Conservation (phyloP, 148 eudicot species). For the Amaranthus cruentus region DNA sequence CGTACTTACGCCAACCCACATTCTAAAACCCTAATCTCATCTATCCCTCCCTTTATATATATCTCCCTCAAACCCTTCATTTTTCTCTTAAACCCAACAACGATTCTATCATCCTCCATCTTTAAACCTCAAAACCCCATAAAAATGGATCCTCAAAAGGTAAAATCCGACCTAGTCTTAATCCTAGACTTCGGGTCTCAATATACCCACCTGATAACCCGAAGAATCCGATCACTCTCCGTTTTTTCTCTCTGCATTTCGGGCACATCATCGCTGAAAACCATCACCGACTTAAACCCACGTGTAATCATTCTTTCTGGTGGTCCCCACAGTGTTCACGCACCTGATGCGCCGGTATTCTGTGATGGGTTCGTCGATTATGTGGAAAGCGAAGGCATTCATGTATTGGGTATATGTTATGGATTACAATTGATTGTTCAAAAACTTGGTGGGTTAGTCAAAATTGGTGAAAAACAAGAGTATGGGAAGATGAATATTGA, state of each 20-base stretch:
- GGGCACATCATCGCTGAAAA: slow-evolving; percentile 76
- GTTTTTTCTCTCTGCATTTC: slow-evolving; percentile 87
- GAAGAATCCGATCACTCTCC: slow-evolving; percentile 69
- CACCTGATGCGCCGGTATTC: slow-evolving; percentile 64
- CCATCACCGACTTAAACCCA: slow-evolving; percentile 70
- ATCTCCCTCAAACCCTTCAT: neutral
- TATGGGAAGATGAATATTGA: slow-evolving; percentile 95
- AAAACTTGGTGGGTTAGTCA: slow-evolving; percentile 67
- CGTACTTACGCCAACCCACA: slow-evolving; percentile 19
- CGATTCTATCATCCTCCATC: neutral
- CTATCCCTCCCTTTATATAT: neutral
- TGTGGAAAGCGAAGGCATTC: slow-evolving; percentile 51
- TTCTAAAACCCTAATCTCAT: slow-evolving; percentile 29
- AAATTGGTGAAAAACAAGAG: slow-evolving; percentile 76
- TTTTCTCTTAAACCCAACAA: slow-evolving; percentile 3
- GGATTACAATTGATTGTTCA: slow-evolving; percentile 84
- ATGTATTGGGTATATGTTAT: slow-evolving; percentile 81
- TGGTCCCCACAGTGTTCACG: slow-evolving; percentile 93
- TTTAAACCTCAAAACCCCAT: neutral
- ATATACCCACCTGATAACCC: slow-evolving; percentile 90
- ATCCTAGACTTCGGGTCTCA: slow-evolving; percentile 88
- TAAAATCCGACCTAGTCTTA: slow-evolving; percentile 62
- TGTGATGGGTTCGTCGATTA: slow-evolving; percentile 73
- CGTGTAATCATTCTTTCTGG: slow-evolving; percentile 89
- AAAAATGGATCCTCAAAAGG: slow-evolving; percentile 54